Conservation (phyloP, 192 early-diverging fungal species). For the Backusella tuberculispora region DNA sequence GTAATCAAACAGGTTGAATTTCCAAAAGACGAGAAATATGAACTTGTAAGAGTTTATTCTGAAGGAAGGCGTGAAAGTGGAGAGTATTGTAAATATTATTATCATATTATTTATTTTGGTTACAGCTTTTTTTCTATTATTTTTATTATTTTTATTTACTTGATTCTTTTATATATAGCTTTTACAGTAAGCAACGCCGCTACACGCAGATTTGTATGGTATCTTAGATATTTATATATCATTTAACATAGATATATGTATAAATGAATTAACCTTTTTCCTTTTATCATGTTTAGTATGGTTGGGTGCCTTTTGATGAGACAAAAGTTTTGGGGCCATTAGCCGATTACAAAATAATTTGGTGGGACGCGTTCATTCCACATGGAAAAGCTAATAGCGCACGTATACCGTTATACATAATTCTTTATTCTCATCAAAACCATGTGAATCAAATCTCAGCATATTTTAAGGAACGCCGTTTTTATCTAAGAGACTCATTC, state of each 20-base stretch:
- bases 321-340: constrained; percentile 41
- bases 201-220: constrained; percentile 25
- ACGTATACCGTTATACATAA: constrained; percentile 38
- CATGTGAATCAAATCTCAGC: background rate
- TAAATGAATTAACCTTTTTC: too few relatives aligned
- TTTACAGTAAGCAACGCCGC: constrained; percentile 22
- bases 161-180: constrained; percentile 20
- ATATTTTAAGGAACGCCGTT: constrained; percentile 2
- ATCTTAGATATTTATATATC: background rate
- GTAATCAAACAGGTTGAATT: constrained; percentile 23
- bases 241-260: background rate
- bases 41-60: constrained; percentile 26
- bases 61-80: constrained; percentile 29
- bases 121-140: background rate
- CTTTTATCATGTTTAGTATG: constrained; percentile 21
- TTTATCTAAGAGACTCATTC: constrained; percentile 31
- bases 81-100: constrained; percentile 32
- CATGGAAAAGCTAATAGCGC: constrained; percentile 25
- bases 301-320: constrained; percentile 45
- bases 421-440: constrained; percentile 34
- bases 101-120: background rate
- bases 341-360: constrained; percentile 27
- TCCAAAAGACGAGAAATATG: constrained; percentile 35
- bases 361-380: constrained; percentile 46
- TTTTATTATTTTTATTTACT: background rate